Evolutionary conservation across 495 filamentous ascomycete genomes (phyloP).

Genomic region (Penicillium pulvis): DNA sequence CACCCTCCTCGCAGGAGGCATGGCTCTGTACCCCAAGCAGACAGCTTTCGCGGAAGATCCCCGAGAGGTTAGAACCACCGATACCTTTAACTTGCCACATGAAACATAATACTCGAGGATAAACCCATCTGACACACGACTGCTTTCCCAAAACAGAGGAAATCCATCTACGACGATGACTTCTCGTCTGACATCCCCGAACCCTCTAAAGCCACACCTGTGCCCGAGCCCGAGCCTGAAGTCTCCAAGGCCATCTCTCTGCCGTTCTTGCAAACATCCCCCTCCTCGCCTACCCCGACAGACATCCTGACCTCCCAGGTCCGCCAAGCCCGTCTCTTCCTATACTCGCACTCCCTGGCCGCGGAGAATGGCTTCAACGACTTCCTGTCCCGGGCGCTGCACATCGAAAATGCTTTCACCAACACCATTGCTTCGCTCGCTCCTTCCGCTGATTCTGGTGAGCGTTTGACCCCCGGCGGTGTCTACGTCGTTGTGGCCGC

Average conservation of each 20-base stretch:
- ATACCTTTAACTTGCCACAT: neutral
- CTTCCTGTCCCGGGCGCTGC: conserved; percentile 70
- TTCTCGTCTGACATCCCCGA: conserved; percentile 44
- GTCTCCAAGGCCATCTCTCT: conserved; percentile 40
- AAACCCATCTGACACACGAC: conserved; percentile 25
- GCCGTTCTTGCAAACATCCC: conserved; percentile 26
- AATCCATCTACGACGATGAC: conserved; percentile 92
- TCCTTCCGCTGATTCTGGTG: conserved; percentile 76
- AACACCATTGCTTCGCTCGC: conserved; percentile 83
- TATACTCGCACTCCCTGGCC: conserved; percentile 69
- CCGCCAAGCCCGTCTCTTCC: conserved; percentile 73
- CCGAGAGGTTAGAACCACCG: conserved; percentile 30
- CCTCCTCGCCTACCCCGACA: conserved; percentile 74
- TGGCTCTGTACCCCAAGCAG: conserved; percentile 56
- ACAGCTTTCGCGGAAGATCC: conserved; percentile 60
- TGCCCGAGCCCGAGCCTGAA: conserved; percentile 20
- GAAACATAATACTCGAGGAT: neutral
- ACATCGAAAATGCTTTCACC: conserved; percentile 77
- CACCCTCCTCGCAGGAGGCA: conserved; percentile 53
- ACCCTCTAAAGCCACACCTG: conserved; percentile 40
- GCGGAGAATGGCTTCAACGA: conserved; percentile 78
- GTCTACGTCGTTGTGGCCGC: conserved; percentile 89
- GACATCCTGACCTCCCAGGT: conserved; percentile 88
- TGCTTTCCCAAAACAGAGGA: conserved; percentile 54
- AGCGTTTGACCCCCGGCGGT: conserved; percentile 79